A percentile compares a stretch with the other conserved stretches of the same genome.
Evolutionary conservation across 1,139 yeast species (phyloP).

Genomic region (Geotrichum restrictum): DNA sequence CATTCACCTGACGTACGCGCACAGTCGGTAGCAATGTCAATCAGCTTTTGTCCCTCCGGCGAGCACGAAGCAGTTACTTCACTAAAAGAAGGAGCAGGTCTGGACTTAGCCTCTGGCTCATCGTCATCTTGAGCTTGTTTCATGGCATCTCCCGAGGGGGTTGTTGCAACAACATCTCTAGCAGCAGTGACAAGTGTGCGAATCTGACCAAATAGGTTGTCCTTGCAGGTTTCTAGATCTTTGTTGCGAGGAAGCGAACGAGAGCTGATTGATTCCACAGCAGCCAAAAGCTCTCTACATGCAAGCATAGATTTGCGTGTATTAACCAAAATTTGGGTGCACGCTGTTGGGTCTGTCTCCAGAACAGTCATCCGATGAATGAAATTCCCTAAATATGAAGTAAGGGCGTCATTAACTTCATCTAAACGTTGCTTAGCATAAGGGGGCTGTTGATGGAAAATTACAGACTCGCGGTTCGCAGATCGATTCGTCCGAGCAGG

Average conservation of each 20-base stretch:
- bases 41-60: conserved; percentile 17
- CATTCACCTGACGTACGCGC: conserved; percentile 40
- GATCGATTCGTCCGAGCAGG: conserved; percentile 10
- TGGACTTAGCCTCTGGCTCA: conserved; percentile 13
- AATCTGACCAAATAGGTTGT: conserved; percentile 37
- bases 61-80: conserved; percentile 18
- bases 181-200: conserved; percentile 34
- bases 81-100: conserved; percentile 6
- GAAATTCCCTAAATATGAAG: conserved; percentile 59
- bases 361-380: conserved; percentile 34
- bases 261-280: conserved; percentile 37
- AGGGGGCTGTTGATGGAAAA: conserved; percentile 51
- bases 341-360: conserved; percentile 36
- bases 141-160: conserved; percentile 23
- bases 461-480: conserved; percentile 31
- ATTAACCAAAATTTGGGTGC: conserved; percentile 38
- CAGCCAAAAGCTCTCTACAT: conserved; percentile 42
- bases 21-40: conserved; percentile 34
- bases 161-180: conserved; percentile 25
- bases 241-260: conserved; percentile 33
- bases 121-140: conserved; percentile 10
- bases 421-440: conserved; percentile 65
- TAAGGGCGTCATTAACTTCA: conserved; percentile 68
- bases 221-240: conserved; percentile 39
- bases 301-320: conserved; percentile 44